Conservation (phyloP, 306 rosid genomes). For the Citrullus mucosospermus region DNA sequence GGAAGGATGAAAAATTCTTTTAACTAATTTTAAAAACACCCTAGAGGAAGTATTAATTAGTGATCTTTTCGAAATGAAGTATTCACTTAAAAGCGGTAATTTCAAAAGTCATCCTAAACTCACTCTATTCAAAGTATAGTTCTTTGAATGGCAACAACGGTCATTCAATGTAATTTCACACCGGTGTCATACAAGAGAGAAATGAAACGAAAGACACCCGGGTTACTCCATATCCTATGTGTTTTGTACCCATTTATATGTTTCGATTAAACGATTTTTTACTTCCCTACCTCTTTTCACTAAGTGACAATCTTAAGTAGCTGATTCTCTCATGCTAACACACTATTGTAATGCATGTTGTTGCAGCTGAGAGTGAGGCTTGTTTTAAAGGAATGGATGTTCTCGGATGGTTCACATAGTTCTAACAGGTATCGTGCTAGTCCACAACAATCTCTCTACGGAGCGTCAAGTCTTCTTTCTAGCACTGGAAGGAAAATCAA, state of each 20-base stretch:
- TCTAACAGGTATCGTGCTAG: constrained; percentile 21
- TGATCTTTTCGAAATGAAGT: not conserved
- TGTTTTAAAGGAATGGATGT: constrained; percentile 89
- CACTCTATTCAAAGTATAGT: not conserved
- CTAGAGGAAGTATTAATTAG: not conserved
- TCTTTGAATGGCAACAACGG: too few relatives aligned
- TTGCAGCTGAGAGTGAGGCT: constrained; percentile 67
- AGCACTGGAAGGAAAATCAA: constrained; percentile 78
- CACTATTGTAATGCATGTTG: not conserved
- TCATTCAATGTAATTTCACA: too few relatives aligned
- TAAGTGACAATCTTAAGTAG: not conserved
- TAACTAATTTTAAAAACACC: not conserved
- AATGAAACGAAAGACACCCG: not conserved
- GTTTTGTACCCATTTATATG: not conserved
- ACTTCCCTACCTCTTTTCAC: not conserved
- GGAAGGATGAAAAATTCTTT: not conserved
- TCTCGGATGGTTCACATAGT: constrained; percentile 75
- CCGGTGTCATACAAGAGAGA: too few relatives aligned
- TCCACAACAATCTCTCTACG: constrained; percentile 43
- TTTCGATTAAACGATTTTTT: not conserved
- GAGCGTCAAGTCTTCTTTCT: constrained; percentile 48
- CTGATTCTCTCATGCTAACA: not conserved
- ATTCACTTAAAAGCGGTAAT: not conserved
- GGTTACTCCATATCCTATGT: not conserved
- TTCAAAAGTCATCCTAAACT: not conserved